Percentiles rank a stretch among this genome's conserved stretches.
Evolutionary conservation across 169 alveolate genomes (phyloP).

Genomic region (Plasmodium yoelii): DNA sequence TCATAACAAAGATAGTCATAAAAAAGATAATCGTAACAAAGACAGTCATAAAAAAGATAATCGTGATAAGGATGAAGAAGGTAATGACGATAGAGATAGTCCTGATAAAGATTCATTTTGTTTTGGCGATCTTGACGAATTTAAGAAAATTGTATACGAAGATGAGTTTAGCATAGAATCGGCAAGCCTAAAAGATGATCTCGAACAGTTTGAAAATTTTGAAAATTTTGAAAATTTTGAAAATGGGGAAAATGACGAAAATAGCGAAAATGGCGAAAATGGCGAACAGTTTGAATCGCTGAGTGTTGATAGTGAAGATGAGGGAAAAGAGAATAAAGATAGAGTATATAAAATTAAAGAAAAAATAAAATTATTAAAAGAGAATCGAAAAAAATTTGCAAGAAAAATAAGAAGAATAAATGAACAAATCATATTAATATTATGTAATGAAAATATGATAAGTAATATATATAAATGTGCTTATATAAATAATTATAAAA

Average conservation of each 20-base stretch:
- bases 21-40: no score
- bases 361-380: conserved; percentile 26
- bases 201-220: no score
- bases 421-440: conserved; percentile 45
- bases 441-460: conserved; percentile 61
- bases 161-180: conserved; percentile 64
- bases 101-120: not conserved
- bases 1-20: no score
- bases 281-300: not conserved
- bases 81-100: not conserved
- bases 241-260: no score
- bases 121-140: not conserved
- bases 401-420: conserved; percentile 41
- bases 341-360: conserved; percentile 7
- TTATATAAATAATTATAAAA: conserved; percentile 24
- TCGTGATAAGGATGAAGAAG: not conserved
- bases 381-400: conserved; percentile 18
- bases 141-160: conserved; percentile 18
- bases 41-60: no score
- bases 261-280: conserved; percentile 13
- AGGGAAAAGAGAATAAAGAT: not conserved
- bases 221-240: no score
- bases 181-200: conserved; percentile 33
- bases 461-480: conserved; percentile 50
- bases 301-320: not conserved